Base-by-base conservation (phyloP, 208 protist genomes). In the Wallacemonas sp. region DNA sequence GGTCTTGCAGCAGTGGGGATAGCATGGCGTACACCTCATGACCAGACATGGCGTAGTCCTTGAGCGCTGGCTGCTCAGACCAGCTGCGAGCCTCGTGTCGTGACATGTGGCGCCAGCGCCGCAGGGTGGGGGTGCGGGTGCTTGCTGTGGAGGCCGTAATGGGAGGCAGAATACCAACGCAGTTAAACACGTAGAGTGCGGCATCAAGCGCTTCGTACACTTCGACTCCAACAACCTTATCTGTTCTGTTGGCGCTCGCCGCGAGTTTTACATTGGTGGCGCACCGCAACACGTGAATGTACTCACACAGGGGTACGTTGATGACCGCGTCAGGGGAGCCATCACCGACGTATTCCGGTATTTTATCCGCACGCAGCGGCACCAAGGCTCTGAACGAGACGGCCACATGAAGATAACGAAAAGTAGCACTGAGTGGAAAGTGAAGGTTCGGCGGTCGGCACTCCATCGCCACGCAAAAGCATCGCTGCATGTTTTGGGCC, bases 191-290 rank as follows among this genome's bases (percentile, higher is more conserved):
- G 67, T 91, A 91, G 2, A 76, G 64, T 1, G 73, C 61, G 9
- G 56, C 62, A 63, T 88, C 85, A 6, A 91, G 30, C 0, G 75
- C 76, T 39, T 81, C 74, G 54, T 81, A 79, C 41, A 88, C 81
- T 49, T 91, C 79, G 12, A 79, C 15, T 1, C 77, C 69, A 9
- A 66, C 53, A 9, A 74, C 38, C 24, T 82, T 78, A 22, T 62
- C 26, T 44, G 6, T 4, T 15, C 34, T 21, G 62, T 22, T 15
- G 34, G 39, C 55, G 21, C 41, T 30, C 46, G 45, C 22, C 6
- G 56, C 53, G 24, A 70, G 72, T 11, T 65, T 47, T 30, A 84
- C 64, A 36, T 85, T 87, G 14, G 86, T 70, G n/a, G 77, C 75
- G 9, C 79, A 68, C 27, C 61, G 68, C 60, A 79, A 68, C 39